Conservation (phyloP, 1,139 yeast genomes). For the Geotrichum macrosporum region DNA sequence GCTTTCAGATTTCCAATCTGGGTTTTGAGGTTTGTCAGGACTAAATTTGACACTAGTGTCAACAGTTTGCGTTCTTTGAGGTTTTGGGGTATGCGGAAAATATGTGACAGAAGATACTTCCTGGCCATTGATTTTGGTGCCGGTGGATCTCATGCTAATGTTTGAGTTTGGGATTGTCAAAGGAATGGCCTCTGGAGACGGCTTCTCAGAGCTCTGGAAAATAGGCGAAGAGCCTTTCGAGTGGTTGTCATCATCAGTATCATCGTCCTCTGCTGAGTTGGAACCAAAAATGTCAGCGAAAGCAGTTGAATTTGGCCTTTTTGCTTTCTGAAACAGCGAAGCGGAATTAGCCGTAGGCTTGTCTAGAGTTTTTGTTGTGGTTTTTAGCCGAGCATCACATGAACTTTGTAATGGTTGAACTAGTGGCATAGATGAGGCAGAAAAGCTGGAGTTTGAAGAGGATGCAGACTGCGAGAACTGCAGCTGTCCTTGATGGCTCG, state of each 20-base stretch:
- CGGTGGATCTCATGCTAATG: constrained; percentile 1
- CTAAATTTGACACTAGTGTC: background rate
- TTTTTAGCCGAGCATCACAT: background rate
- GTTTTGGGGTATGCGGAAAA: constrained; percentile 51
- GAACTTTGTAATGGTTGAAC: background rate
- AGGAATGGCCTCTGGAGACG: constrained; percentile 10
- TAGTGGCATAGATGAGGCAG: background rate
- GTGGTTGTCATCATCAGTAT: constrained; percentile 8
- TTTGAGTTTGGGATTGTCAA: constrained; percentile 7
- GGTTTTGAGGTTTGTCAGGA: background rate
- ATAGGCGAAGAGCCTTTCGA: background rate
- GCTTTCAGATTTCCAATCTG: constrained; percentile 1
- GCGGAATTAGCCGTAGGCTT: background rate
- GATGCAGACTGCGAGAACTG: too few species aligned
- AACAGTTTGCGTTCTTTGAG: constrained; percentile 13
- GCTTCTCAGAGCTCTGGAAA: background rate
- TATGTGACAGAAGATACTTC: constrained; percentile 60
- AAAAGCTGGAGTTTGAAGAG: too few species aligned
- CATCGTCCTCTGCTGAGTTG: constrained; percentile 1
- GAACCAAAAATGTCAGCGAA: background rate
- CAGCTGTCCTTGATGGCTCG: too few species aligned
- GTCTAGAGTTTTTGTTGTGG: too few species aligned
- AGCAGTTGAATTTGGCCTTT: background rate
- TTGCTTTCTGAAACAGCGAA: constrained; percentile 3
- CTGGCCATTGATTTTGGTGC: constrained; percentile 15